phyloP scores from a whole-genome alignment of 225 moss, liverwort and hornwort genomes.

The Asterella californica region DNA sequence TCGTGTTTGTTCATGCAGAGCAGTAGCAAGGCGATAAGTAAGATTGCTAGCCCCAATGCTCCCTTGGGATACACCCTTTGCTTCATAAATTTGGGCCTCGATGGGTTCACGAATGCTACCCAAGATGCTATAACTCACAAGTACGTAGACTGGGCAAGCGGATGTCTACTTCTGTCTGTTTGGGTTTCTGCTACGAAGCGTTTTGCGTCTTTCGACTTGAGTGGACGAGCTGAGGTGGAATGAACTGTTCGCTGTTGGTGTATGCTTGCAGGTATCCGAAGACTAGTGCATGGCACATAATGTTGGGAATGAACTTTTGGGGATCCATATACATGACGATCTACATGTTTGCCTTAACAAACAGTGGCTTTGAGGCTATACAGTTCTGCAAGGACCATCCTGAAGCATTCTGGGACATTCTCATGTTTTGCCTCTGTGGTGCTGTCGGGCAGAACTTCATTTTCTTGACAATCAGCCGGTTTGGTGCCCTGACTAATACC shows the following conservation, averaged over 20 bases:
- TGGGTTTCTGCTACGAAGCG: neutral
- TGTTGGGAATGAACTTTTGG: slow-evolving; percentile 99
- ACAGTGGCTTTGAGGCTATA: slow-evolving; percentile 75
- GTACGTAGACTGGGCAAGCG: slow-evolving; percentile 34
- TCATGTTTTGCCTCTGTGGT: slow-evolving; percentile 88
- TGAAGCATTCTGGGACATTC: slow-evolving; percentile 76
- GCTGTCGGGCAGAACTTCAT: slow-evolving; percentile 99
- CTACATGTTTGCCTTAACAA: slow-evolving; percentile 73
- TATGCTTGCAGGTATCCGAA: slow-evolving; percentile 68
- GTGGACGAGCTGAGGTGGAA: neutral
- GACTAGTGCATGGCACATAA: slow-evolving; percentile 90
- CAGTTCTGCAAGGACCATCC: slow-evolving; percentile 71
- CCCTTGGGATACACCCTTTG: slow-evolving; percentile 84
- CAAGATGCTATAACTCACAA: slow-evolving; percentile 80
- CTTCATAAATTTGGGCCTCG: slow-evolving; percentile 76
- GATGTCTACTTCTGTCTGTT: neutral
- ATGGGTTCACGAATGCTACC: slow-evolving; percentile 93
- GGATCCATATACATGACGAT: slow-evolving; percentile 79
- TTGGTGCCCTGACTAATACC: slow-evolving; percentile 88
- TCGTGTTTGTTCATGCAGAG: slow-evolving; percentile 43
- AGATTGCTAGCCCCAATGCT: slow-evolving; percentile 79
- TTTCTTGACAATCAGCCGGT: slow-evolving; percentile 86
- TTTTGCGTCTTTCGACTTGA: neutral
- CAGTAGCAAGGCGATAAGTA: slow-evolving; percentile 64
- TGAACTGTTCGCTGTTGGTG: neutral